A percentile compares a stretch with the other conserved stretches of the same genome.
phyloP scores from a whole-genome alignment of 495 filamentous ascomycete species.

The Aspergillus hancockii region DNA sequence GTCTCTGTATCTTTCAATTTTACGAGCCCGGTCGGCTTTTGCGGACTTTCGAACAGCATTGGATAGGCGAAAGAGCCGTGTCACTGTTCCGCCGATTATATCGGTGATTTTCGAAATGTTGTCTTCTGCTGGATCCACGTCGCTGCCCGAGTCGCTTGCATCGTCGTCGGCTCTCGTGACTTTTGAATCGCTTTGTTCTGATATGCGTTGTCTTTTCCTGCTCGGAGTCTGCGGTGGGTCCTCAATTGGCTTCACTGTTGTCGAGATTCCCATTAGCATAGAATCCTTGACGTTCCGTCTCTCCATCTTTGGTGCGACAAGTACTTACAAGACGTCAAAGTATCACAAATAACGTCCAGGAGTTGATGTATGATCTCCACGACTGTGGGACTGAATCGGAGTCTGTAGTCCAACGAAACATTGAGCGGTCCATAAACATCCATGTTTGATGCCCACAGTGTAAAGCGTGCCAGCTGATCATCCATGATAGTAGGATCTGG shows the following conservation, averaged over 20 bases:
- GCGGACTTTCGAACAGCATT: constrained; percentile 35
- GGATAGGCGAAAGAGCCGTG: constrained; percentile 34
- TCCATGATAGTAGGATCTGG: constrained; percentile 34
- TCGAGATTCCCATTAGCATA: constrained; percentile 24
- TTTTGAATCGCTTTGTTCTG: constrained; percentile 21
- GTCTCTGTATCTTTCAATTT: constrained; percentile 28
- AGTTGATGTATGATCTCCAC: constrained; percentile 36
- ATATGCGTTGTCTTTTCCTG: constrained; percentile 32
- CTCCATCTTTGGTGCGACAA: constrained; percentile 8
- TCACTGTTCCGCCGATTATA: constrained; percentile 32
- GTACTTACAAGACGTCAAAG: constrained; percentile 28
- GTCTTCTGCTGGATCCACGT: constrained; percentile 28
- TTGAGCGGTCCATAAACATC: constrained; percentile 35
- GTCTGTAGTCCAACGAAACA: constrained; percentile 37
- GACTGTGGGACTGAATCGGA: constrained; percentile 31
- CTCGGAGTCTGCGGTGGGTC: constrained; percentile 23
- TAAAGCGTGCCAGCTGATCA: constrained; percentile 35
- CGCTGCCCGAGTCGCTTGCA: constrained; percentile 29
- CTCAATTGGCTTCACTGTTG: constrained; percentile 33
- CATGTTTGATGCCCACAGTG: constrained; percentile 36
- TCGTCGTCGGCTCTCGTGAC: constrained; percentile 26
- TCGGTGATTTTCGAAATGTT: constrained; percentile 31
- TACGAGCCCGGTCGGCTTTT: constrained; percentile 27
- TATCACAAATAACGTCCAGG: constrained; percentile 27
- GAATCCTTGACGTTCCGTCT: constrained; percentile 1